Base-by-base conservation (phyloP, 2,329 filamentous ascomycete genomes). In the Penicillium sp. region DNA sequence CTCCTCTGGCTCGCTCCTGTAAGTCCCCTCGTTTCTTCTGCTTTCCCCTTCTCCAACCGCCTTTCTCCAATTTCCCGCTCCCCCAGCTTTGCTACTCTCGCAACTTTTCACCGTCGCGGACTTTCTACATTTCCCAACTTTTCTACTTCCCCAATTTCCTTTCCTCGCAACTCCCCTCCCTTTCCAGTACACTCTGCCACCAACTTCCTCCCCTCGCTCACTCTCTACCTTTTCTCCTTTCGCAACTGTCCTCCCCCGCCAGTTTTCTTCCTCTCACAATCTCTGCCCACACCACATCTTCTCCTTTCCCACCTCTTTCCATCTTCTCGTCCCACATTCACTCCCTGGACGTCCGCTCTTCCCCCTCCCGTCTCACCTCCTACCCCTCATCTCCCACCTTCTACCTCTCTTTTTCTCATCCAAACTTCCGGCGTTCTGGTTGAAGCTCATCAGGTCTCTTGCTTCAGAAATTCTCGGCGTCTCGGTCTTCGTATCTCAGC, bases 1-100 rank as follows among this genome's bases (percentile, higher is more conserved):
- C 82, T 98, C 63, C 87, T 97, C 72, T 93, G 93, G 79, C 87
- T 93, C 76, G 92, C 93, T 81, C 92, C 92, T 77, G 94, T 97
- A 89, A 96, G 93, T 96, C 6, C 43, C 3, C 3, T 38, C 7
- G 16, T 46, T 22, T 19, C 30, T 38, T 28, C 40, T 51, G 22
- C 35, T 16, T 37, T 37, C 28, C 13, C 6, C 28, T 14, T 33
- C 35, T 35, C 11, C n/a, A 13, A 7, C n/a, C 33, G 16, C n/a
- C 3, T 45, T 42, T 35, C 16, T 14, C 5, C 45, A 26, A 14
- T 11, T n/a, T 30, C 5, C 26, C 28, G 6, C 26, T 22, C 28
- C 45, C 2, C 45, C 28, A 4, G 3, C 45, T 16, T 28, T 22
- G 10, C 13, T 33, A 13, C 6, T 33, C 37, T 19, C 6, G 6